These are phyloP conservation scores for Phytophthora uliginosa DNA, from an alignment of 352 stramenopile genomes.

Conservation along the genomic window DNA sequence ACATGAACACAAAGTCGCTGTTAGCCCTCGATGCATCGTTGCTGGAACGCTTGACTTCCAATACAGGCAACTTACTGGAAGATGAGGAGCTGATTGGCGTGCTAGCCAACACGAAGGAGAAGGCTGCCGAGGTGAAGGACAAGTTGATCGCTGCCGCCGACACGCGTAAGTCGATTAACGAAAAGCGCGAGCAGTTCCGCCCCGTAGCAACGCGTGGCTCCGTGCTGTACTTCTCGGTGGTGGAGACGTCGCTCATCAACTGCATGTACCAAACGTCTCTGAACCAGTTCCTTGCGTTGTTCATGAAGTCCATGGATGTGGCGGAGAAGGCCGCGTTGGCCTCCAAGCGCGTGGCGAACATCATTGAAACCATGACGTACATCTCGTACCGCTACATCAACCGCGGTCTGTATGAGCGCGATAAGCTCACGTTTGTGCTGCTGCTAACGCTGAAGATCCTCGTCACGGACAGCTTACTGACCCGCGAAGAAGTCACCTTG, in stretches of 20 bases:
- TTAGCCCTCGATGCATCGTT: constrained; percentile 96
- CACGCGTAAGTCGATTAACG: constrained; percentile 97
- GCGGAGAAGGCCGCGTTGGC: constrained; percentile 98
- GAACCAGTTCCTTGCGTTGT: constrained; percentile 98
- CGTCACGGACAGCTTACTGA: constrained; percentile 95
- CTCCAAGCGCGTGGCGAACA: constrained; percentile 98
- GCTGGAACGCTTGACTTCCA: constrained; percentile 97
- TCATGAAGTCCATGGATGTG: constrained; percentile 98
- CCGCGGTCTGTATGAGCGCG: constrained; percentile 97
- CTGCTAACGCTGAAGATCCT: constrained; percentile 99
- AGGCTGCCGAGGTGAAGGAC: constrained; percentile 98
- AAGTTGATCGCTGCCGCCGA: constrained; percentile 98
- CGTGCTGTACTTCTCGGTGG: constrained; percentile 99
- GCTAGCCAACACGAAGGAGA: constrained; percentile 98
- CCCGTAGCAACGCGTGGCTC: constrained; percentile 97
- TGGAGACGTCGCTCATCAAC: constrained; percentile 99
- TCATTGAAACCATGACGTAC: constrained; percentile 99
- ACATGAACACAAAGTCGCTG: constrained; percentile 98
- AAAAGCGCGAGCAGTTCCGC: constrained; percentile 99
- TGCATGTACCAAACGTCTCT: constrained; percentile 99
- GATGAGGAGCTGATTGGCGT: constrained; percentile 99
- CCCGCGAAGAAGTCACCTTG: constrained; percentile 95
- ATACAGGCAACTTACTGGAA: constrained; percentile 98
- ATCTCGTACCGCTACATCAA: constrained; percentile 99
- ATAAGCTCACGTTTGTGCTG: constrained; percentile 99